Base-by-base conservation (phyloP, 176 grass and related monocot species). In the Zea luxurians region DNA sequence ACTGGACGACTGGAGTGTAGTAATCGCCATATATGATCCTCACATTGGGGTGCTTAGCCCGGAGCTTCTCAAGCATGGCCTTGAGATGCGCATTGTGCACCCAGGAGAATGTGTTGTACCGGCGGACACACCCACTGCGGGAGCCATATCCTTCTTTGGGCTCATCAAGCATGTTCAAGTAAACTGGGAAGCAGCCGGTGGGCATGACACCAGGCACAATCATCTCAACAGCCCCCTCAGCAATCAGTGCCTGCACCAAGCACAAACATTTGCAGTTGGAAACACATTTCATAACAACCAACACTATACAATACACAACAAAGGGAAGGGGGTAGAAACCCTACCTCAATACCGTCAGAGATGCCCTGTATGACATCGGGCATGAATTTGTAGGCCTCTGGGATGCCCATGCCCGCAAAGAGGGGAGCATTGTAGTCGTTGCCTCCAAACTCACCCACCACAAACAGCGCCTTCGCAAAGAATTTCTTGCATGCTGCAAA, bases 171-270 rank as follows among this genome's bases (percentile, higher is more conserved):
- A 95, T 83, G 47, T 85, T 76, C 69, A 99, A 76, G 59, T 93
- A 89, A 41, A 90, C 77, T 0, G 96, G 87, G 55, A 99, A 96
- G 86, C 96, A 99, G 12, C 96, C 96, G 0, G 85, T 85, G 35
- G 96, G 96, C 61, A 92, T 88, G 71, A 93, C 88, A 40, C 96
- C 96, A 13, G 96, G 96, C 18, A 99, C 92, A 66, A 99, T 86
- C 80, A 99, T 54, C n/a, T 99, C 88, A 78, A 69, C 77, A 20
- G 96, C 96, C 8, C 96, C 96, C 67, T 91, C 86, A 37, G 80
- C 77, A 61, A 99, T 99, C 80, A 99, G 87, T 71, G 86, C 87
- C 96, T 99, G 86, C 41, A 71, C 16, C 49, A 37, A 1, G 18
- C 43, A 77, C 11, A 50, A 71, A 75, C 17, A 72, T 59, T 52